A percentile compares a stretch with the other conserved stretches of the same genome.
Evolutionary conservation across 805 yeast genomes (phyloP).

Genomic region (Jamesozyma lodderae): DNA sequence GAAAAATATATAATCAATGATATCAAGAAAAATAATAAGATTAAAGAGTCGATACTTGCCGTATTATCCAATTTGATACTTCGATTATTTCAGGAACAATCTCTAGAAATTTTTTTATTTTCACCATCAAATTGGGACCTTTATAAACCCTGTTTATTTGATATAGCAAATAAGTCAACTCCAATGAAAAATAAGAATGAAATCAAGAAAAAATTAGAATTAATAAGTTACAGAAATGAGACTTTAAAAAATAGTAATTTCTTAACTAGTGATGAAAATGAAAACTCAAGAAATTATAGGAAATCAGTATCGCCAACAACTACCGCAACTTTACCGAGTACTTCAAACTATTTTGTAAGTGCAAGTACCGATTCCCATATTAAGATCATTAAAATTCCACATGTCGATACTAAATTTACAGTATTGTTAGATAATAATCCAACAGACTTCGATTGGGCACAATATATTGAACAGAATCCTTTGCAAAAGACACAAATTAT

Average conservation of each 20-base stretch:
- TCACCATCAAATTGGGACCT: slow-evolving; percentile 51
- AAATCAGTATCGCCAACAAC: background rate
- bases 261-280: slow-evolving; percentile 1
- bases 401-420: slow-evolving; percentile 20
- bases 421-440: slow-evolving; percentile 22
- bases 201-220: slow-evolving; percentile 41
- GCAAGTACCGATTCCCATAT: slow-evolving; percentile 16
- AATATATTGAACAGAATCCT: slow-evolving; percentile 24
- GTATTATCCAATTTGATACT: slow-evolving; percentile 25
- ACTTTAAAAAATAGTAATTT: slow-evolving; percentile 50
- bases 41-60: slow-evolving; percentile 19
- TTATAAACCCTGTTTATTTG: slow-evolving; percentile 41
- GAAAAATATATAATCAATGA: slow-evolving; percentile 33
- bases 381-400: slow-evolving; percentile 19
- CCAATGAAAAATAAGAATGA: slow-evolving; percentile 17
- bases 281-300: background rate
- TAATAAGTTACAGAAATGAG: slow-evolving; percentile 61
- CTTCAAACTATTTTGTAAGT: background rate
- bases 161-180: slow-evolving; percentile 25
- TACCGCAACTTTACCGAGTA: background rate
- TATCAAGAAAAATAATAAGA: slow-evolving; percentile 28
- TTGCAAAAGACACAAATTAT: slow-evolving; percentile 17
- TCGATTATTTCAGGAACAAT: slow-evolving; percentile 26
- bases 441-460: slow-evolving; percentile 27
- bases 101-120: slow-evolving; percentile 49